Evolutionary conservation across 345 rosid genomes (phyloP).

Genomic region (Camelina sativa): DNA sequence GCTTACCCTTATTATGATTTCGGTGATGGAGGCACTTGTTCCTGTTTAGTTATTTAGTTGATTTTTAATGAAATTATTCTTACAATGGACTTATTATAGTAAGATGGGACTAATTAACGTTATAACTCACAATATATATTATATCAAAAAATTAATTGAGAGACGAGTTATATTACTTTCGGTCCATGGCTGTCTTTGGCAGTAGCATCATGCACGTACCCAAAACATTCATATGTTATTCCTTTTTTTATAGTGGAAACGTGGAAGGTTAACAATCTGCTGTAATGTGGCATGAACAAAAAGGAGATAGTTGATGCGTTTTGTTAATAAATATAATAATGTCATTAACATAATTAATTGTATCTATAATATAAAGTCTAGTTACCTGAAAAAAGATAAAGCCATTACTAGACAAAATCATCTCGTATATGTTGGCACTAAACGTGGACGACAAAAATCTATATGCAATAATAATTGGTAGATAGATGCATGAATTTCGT

Average conservation of each 20-base stretch:
- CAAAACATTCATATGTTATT: slow-evolving; percentile 17
- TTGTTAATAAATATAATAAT: neutral
- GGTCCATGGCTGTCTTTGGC: slow-evolving; percentile 34
- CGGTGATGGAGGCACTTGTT: slow-evolving; percentile 50
- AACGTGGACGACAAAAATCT: slow-evolving; percentile 27
- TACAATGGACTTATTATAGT: slow-evolving; percentile 11
- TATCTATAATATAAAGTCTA: neutral
- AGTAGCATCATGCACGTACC: slow-evolving; percentile 32
- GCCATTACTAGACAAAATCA: slow-evolving; percentile 29
- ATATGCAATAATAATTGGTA: slow-evolving; percentile 18
- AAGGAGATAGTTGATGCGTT: slow-evolving; percentile 23
- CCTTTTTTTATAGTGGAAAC: slow-evolving; percentile 19
- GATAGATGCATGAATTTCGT: slow-evolving; percentile 27
- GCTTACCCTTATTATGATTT: slow-evolving; percentile 47
- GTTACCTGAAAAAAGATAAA: slow-evolving; percentile 13
- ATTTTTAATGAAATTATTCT: neutral
- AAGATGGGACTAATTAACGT: neutral
- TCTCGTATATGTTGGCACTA: slow-evolving; percentile 21
- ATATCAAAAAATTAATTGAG: neutral
- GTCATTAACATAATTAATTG: neutral
- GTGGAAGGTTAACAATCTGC: slow-evolving; percentile 37
- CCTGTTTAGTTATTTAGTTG: neutral
- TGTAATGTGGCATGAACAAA: slow-evolving; percentile 17
- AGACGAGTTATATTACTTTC: slow-evolving; percentile 37
- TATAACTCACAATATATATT: neutral